Evolutionary conservation across 805 yeast genomes (phyloP).

Genomic region (Candida broadrunensis): DNA sequence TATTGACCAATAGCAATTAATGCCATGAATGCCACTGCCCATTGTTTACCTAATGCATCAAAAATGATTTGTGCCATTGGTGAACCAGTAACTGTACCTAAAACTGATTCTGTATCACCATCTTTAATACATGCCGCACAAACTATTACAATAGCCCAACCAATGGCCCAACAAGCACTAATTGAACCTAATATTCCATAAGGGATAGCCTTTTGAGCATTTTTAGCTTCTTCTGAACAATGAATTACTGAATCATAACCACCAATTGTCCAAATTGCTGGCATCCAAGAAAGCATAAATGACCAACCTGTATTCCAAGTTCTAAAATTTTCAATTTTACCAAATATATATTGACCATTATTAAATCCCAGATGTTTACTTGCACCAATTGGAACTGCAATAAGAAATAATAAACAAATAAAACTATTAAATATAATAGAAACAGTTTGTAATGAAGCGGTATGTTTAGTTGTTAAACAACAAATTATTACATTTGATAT

Average conservation of each 20-base stretch:
- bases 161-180: slow-evolving; percentile 51
- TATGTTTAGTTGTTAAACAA: slow-evolving; percentile 52
- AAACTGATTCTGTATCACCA: slow-evolving; percentile 30
- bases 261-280: slow-evolving; percentile 72
- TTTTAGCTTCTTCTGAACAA: slow-evolving; percentile 63
- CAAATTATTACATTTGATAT: slow-evolving; percentile 51
- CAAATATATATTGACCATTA: slow-evolving; percentile 46
- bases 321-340: slow-evolving; percentile 46
- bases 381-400: slow-evolving; percentile 66
- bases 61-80: slow-evolving; percentile 61
- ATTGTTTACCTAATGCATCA: slow-evolving; percentile 55
- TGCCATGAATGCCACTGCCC: slow-evolving; percentile 60
- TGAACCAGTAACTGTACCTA: slow-evolving; percentile 46
- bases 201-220: slow-evolving; percentile 60
- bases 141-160: slow-evolving; percentile 51
- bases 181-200: slow-evolving; percentile 59
- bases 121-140: slow-evolving; percentile 52
- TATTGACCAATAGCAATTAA: slow-evolving; percentile 54
- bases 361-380: slow-evolving; percentile 39
- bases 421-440: slow-evolving; percentile 55
- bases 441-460: slow-evolving; percentile 58
- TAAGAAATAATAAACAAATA: slow-evolving; percentile 51
- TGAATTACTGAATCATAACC: slow-evolving; percentile 68
- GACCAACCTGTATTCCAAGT: slow-evolving; percentile 30
- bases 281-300: slow-evolving; percentile 52